These are phyloP conservation scores for Chlamydomonas schloesseri DNA, from an alignment of 139 green algal genomes.

Conservation along the genomic window DNA sequence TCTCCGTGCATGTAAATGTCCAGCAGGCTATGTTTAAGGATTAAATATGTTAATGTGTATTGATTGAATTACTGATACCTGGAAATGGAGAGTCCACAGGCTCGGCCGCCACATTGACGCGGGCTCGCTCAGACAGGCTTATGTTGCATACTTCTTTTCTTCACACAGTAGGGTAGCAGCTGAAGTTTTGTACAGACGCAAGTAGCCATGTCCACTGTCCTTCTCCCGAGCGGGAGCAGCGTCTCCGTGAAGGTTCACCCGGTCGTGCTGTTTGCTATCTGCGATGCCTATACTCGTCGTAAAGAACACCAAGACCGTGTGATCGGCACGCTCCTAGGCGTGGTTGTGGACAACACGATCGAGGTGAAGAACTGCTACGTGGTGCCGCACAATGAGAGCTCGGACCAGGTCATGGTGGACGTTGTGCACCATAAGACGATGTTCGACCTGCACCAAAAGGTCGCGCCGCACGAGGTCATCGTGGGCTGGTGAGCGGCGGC, in stretches of 20 bases:
- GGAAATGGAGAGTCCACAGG: too few relatives aligned
- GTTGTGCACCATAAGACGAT: constrained; percentile 96
- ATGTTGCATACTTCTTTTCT: too few relatives aligned
- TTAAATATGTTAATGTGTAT: too few relatives aligned
- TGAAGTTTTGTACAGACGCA: background rate
- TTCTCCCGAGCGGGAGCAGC: constrained; percentile 51
- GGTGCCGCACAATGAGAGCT: constrained; percentile 95
- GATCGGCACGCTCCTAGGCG: constrained; percentile 96
- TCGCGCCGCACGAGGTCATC: constrained; percentile 87
- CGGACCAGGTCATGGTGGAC: constrained; percentile 94
- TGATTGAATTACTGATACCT: too few relatives aligned
- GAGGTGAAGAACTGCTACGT: constrained; percentile 95
- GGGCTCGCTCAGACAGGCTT: too few relatives aligned
- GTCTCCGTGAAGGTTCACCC: constrained; percentile 87
- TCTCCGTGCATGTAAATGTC: too few relatives aligned
- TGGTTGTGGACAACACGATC: constrained; percentile 68
- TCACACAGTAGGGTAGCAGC: too few relatives aligned
- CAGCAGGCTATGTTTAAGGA: too few relatives aligned
- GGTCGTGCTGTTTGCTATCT: constrained; percentile 94
- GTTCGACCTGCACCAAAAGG: constrained; percentile 90
- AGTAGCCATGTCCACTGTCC: background rate
- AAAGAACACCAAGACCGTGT: constrained; percentile 90
- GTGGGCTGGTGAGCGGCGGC: constrained; percentile 86
- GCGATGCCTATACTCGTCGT: constrained; percentile 92
- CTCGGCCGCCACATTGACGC: too few relatives aligned